phyloP scores from a whole-genome alignment of 2,329 filamentous ascomycete genomes.

The Aureobasidium namibiae region DNA sequence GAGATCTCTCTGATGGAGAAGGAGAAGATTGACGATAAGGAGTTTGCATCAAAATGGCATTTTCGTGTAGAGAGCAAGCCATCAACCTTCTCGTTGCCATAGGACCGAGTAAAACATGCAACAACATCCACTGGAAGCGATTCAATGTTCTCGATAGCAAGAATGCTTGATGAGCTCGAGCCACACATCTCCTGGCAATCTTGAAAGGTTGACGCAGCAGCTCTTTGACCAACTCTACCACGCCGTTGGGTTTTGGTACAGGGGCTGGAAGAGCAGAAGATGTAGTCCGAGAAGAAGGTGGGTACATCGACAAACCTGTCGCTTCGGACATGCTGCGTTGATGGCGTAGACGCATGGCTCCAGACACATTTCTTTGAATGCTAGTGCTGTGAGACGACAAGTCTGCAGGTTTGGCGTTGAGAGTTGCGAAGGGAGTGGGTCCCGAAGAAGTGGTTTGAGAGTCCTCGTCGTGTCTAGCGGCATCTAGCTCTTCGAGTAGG shows the following conservation, averaged over 20 bases:
- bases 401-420: not conserved
- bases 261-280: not conserved
- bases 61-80: conserved; percentile 13
- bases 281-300: not conserved
- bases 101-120: conserved; percentile 24
- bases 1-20: not conserved
- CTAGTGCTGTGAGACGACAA: not conserved
- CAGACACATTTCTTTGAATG: not conserved
- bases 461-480: conserved; percentile 15
- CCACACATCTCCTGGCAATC: conserved; percentile 23
- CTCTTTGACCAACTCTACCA: conserved; percentile 13
- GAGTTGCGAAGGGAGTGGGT: not conserved
- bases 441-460: not conserved
- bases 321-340: conserved; percentile 15
- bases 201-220: conserved; percentile 22
- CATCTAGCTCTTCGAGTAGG: conserved; percentile 27
- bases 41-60: not conserved
- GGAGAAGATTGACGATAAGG: not conserved
- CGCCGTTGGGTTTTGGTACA: not conserved
- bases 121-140: conserved; percentile 28
- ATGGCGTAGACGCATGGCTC: not conserved
- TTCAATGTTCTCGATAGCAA: conserved; percentile 22
- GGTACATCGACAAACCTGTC: conserved; percentile 11
- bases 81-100: conserved; percentile 28
- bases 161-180: conserved; percentile 23